Conservation (phyloP, 2,329 filamentous ascomycete species). For the Coniella vitis region DNA sequence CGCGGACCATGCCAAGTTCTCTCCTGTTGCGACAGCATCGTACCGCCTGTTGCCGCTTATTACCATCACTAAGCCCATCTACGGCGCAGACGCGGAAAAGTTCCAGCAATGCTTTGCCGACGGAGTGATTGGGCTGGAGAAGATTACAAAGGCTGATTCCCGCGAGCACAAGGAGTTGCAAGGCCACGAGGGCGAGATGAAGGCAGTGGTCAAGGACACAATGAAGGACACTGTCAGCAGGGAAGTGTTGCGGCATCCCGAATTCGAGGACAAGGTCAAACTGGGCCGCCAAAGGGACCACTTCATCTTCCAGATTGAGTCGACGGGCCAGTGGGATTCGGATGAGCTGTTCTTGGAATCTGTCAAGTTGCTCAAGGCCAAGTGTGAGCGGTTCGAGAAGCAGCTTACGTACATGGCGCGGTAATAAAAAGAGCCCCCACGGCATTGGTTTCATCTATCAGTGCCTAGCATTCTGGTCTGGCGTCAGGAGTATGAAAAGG, state of each 20-base stretch:
- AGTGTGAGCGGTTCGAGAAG: conserved; percentile 68
- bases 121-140: conserved; percentile 78
- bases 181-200: conserved; percentile 69
- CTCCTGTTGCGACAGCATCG: conserved; percentile 86
- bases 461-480: conserved; percentile 15
- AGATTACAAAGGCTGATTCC: conserved; percentile 62
- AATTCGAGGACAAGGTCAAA: conserved; percentile 94
- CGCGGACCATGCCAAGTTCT: conserved; percentile 94
- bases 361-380: conserved; percentile 75
- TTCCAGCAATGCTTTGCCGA: conserved; percentile 84
- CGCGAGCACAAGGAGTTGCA: conserved; percentile 58
- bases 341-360: conserved; percentile 90
- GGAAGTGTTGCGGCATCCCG: conserved; percentile 82
- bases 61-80: conserved; percentile 72
- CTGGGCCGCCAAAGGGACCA: conserved; percentile 86
- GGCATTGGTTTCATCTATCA: background rate
- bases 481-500: conserved; percentile 15
- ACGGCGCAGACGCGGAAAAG: conserved; percentile 80
- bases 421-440: conserved; percentile 24
- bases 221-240: conserved; percentile 95
- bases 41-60: conserved; percentile 90
- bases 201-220: conserved; percentile 79
- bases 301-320: conserved; percentile 96
- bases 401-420: conserved; percentile 61
- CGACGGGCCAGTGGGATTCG: conserved; percentile 89